These are phyloP conservation scores for Favolaschia claudopus DNA, from an alignment of 768 basidiomycete species.

Conservation along the genomic window DNA sequence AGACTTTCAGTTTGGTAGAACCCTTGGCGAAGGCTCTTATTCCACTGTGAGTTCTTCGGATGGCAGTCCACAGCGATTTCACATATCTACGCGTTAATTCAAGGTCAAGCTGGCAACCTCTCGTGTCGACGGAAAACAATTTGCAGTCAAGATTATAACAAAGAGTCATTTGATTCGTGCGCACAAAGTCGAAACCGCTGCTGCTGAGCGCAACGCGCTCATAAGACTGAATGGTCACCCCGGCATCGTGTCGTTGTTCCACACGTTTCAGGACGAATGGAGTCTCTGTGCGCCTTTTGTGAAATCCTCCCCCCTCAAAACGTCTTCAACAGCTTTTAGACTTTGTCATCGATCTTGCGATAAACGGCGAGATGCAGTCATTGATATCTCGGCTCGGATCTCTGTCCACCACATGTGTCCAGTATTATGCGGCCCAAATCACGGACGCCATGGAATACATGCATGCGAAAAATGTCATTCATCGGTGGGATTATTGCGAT, in stretches of 20 bases:
- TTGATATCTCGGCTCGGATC: slow-evolving; percentile 85
- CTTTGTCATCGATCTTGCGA: slow-evolving; percentile 79
- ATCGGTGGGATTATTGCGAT: slow-evolving; percentile 58
- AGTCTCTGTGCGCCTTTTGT: slow-evolving; percentile 72
- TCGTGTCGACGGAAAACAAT: slow-evolving; percentile 63
- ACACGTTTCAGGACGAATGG: slow-evolving; percentile 86
- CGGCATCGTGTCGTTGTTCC: slow-evolving; percentile 79
- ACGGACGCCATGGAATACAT: slow-evolving; percentile 90
- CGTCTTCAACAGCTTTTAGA: slow-evolving; percentile 49
- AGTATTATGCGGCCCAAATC: slow-evolving; percentile 90
- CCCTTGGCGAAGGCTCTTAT: slow-evolving; percentile 85
- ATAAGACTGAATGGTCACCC: slow-evolving; percentile 64
- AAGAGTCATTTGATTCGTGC: slow-evolving; percentile 64
- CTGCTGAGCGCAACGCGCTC: slow-evolving; percentile 68
- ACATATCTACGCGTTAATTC: slow-evolving; percentile 7
- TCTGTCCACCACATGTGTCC: slow-evolving; percentile 75
- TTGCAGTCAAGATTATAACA: slow-evolving; percentile 68
- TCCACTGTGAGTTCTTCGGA: slow-evolving; percentile 65
- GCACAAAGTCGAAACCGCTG: slow-evolving; percentile 74
- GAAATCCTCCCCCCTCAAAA: neutral
- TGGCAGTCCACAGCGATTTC: neutral
- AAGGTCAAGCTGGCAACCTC: slow-evolving; percentile 69
- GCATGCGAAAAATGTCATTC: slow-evolving; percentile 89
- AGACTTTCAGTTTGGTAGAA: slow-evolving; percentile 77
- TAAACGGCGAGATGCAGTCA: slow-evolving; percentile 80